Base-by-base conservation (phyloP, 495 filamentous ascomycete species). In the Neurospora sp. region DNA sequence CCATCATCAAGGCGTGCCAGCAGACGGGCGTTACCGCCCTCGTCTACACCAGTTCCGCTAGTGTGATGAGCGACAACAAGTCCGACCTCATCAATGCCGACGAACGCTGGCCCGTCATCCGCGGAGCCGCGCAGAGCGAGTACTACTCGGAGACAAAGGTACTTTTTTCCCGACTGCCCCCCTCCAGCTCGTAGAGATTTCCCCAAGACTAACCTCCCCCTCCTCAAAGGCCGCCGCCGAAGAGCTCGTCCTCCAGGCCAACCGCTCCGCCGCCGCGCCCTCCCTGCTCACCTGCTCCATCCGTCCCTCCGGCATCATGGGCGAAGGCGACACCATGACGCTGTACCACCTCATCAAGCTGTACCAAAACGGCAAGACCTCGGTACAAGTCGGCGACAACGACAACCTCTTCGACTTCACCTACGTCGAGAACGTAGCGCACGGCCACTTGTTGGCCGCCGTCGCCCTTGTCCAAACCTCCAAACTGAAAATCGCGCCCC, bases 61-160 rank as follows among this genome's bases (percentile, higher is more conserved):
- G 92, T 69, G 89, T 97, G 42, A 87, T 97, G 71, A 93, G 92
- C 81, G 93, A 97, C 79, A 92, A 90, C 71, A 83, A 86, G 77
- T 90, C 83, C 71, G 91, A 97, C 79, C 82, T 99, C 77, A 87
- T 95, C 81, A 96, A 96, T 80, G 94, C 93, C 69, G 91, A 96
- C 78, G 96, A 99, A 84, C 84, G 88, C 39, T 97, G 90, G 86
- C 94, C 96, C 9, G 83, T 93, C 71, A 87, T 97, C 61, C 84
- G 89, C 20, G 90, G 90, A 6, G 82, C 86, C 14, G 74, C 83
- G 72, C 93, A 97, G 79, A 88, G 86, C 73, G 96, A 98, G 81
- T 95, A 96, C 81, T 99, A 99, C 81, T 92, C 91, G 16, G 91
- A 94, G 80, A 94, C 92, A 7, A 94, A 96, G 88, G 91, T 92